Conservation (phyloP, 495 filamentous ascomycete species). For the Tirmania nivea region DNA sequence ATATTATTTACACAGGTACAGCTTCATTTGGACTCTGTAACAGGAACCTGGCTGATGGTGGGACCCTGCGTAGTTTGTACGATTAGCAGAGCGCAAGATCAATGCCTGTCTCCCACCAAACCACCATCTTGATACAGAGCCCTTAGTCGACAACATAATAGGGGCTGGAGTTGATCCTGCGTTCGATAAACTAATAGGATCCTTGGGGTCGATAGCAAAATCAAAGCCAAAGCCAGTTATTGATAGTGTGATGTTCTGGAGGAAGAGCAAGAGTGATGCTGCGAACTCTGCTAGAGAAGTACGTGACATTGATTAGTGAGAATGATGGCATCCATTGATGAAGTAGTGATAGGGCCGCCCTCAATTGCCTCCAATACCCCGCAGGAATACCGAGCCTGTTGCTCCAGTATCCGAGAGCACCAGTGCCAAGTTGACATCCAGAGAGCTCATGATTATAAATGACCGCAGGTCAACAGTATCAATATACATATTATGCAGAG, state of each 20-base stretch:
- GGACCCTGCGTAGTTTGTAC: conserved; percentile 29
- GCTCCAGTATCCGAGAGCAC: conserved; percentile 6
- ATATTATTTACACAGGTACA: conserved; percentile 73
- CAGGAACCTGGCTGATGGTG: conserved; percentile 5
- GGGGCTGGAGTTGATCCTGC: conserved; percentile 66
- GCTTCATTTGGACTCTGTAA: not conserved
- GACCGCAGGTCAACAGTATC: conserved; percentile 80
- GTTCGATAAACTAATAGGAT: conserved; percentile 91
- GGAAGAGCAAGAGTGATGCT: conserved; percentile 80
- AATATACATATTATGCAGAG: conserved; percentile 83
- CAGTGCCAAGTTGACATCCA: conserved; percentile 1
- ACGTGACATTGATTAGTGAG: conserved; percentile 34
- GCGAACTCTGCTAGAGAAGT: conserved; percentile 39
- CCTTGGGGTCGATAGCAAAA: conserved; percentile 57
- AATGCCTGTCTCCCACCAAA: conserved; percentile 27
- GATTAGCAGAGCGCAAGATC: conserved; percentile 82
- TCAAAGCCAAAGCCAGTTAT: conserved; percentile 90
- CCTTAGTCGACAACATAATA: conserved; percentile 68
- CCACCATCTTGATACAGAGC: conserved; percentile 45
- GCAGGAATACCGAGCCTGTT: conserved; percentile 16
- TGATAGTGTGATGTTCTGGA: conserved; percentile 92
- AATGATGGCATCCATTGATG: not conserved
- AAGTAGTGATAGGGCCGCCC: conserved; percentile 9
- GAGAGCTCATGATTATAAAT: not conserved
- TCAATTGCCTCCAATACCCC: conserved; percentile 10